A percentile compares a stretch with the other conserved stretches of the same genome.
These are phyloP conservation scores for Rutstroemia sp. DNA, from an alignment of 2,329 filamentous ascomycete species.

Conservation along the genomic window DNA sequence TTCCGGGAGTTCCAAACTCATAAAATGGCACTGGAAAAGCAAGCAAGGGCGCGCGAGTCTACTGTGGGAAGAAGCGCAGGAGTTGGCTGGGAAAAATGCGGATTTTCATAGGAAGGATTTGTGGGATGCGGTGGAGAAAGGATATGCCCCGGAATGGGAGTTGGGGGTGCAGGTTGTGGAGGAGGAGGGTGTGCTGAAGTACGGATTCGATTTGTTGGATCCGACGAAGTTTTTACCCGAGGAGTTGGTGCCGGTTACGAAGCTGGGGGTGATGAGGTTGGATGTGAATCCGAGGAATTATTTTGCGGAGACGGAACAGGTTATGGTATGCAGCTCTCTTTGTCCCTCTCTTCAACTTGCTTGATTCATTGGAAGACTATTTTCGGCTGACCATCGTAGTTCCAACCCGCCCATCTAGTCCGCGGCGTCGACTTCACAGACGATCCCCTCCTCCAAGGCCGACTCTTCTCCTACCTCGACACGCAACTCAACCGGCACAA, in stretches of 20 bases:
- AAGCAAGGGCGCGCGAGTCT: conserved; percentile 46
- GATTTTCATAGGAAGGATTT: conserved; percentile 46
- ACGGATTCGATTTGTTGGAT: conserved; percentile 45
- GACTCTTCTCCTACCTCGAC: conserved; percentile 63
- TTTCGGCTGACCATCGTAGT: not conserved
- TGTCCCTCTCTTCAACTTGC: not conserved
- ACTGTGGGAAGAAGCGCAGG: conserved; percentile 41
- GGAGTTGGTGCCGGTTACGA: conserved; percentile 37
- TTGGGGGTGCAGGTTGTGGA: conserved; percentile 46
- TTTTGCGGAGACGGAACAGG: conserved; percentile 60
- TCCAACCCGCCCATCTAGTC: conserved; percentile 49
- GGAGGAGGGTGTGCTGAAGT: conserved; percentile 42
- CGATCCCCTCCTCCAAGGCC: conserved; percentile 60
- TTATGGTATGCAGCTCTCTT: conserved; percentile 27
- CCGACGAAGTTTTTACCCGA: conserved; percentile 48
- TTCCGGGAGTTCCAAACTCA: conserved; percentile 45
- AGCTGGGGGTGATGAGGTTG: conserved; percentile 40
- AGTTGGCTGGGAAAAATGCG: conserved; percentile 33
- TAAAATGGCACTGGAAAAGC: conserved; percentile 45
- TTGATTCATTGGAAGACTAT: too few relatives aligned
- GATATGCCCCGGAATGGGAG: conserved; percentile 45
- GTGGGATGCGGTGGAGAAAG: conserved; percentile 42
- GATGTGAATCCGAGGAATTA: conserved; percentile 42
- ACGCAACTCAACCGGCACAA: conserved; percentile 50
- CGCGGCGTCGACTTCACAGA: conserved; percentile 61